Evolutionary conservation across 140 eudicot species (phyloP).

Genomic region (Bidens hawaiensis): DNA sequence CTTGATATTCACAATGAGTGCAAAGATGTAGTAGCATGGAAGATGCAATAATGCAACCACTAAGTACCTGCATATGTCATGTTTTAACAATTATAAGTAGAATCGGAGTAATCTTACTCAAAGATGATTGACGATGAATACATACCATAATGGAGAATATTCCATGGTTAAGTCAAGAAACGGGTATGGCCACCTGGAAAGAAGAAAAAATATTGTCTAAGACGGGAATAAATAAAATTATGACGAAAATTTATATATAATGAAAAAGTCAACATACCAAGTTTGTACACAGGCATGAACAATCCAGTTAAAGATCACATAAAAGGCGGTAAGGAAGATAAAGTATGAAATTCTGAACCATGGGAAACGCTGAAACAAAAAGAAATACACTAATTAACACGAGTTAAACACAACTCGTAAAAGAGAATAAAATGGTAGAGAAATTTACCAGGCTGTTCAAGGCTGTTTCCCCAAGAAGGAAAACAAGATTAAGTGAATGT

Average conservation of each 20-base stretch:
- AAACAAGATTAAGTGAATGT: conserved; percentile 68
- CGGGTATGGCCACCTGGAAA: conserved; percentile 97
- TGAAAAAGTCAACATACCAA: conserved; percentile 38
- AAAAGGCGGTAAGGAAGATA: conserved; percentile 59
- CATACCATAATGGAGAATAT: conserved; percentile 83
- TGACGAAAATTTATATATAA: neutral
- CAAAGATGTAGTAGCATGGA: conserved; percentile 76
- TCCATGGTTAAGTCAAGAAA: conserved; percentile 67
- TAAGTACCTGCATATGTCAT: conserved; percentile 48
- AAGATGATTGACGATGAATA: conserved; percentile 21
- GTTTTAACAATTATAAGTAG: neutral
- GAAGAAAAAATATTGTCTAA: conserved; percentile 9
- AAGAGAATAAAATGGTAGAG: neutral
- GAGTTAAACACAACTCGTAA: neutral
- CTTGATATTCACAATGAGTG: conserved; percentile 46
- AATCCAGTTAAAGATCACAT: conserved; percentile 79
- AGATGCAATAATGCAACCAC: conserved; percentile 68
- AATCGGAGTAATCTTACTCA: neutral
- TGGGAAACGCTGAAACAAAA: conserved; percentile 67
- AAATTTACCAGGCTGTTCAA: conserved; percentile 63
- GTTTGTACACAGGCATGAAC: conserved; percentile 62
- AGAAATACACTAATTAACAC: neutral
- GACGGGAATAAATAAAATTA: neutral
- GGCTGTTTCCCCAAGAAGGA: conserved; percentile 87
- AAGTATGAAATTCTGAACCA: conserved; percentile 85